Evolutionary conservation across 768 basidiomycete genomes (phyloP), one percentile per base, ranked within the genome.

Genomic region (Tremella fuciformis): DNA sequence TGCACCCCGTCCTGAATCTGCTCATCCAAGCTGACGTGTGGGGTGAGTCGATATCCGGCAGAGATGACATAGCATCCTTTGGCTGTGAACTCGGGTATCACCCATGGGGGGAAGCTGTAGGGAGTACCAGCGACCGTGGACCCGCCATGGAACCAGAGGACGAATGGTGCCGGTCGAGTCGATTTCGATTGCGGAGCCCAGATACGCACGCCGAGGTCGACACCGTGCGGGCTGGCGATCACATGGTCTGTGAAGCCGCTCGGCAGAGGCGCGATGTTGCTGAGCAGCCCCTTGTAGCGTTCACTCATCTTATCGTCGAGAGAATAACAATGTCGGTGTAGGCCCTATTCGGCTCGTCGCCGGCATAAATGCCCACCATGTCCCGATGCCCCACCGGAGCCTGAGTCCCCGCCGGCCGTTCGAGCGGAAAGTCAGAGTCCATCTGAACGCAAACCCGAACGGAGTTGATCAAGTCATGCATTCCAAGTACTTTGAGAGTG

Each of bases 11-110:
- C 44, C 18, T 46, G 18, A 46, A 46, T 3, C 44, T 46, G 44
- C 22, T 46, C 44, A 18, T 18, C 44, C 44, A 46, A 24, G 9
- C 18, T 19, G 18, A 24, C 44, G 16, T 46, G 44, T 19, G 44
- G 44, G 9, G 44, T 24, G 18, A 46, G 44, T 24, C 44, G 44
- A 24, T 46, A 46, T n/a, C 18, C 44, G 6, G 44, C 44, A 24
- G 44, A 46, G 3, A 46, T 24, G 44, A 46, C 44, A 24, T 46
- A 24, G 18, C 18, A 19, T 18, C 22, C 22, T 24, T 46, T 46
- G 44, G 44, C 11, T 46, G 44, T 46, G 44, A 46, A n/a, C 9
- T 24, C 44, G 44, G 44, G 44, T 8, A 46, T 24, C 9, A 46
- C 44, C 44, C 44, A 46, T 46, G 44, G 22, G 8, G 44, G 44